These are phyloP conservation scores for Phytophthora cajani DNA, from an alignment of 352 stramenopile species.

Conservation along the genomic window DNA sequence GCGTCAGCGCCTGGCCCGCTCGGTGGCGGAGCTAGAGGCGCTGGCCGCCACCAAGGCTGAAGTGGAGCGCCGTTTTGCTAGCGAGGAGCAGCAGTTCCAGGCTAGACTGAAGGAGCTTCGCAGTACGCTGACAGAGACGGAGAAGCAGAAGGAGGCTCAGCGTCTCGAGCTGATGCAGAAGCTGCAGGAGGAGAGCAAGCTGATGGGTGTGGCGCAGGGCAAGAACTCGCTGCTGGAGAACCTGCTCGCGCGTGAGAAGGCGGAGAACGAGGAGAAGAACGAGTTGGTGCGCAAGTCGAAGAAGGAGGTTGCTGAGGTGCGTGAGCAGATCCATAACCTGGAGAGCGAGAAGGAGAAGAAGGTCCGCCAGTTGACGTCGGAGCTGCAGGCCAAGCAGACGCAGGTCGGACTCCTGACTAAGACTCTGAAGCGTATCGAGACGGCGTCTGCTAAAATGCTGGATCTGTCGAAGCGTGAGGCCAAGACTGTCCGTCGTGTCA, in stretches of 20 bases:
- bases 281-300: slow-evolving; percentile 58
- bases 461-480: slow-evolving; percentile 62
- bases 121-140: slow-evolving; percentile 45
- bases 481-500: slow-evolving; percentile 52
- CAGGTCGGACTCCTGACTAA: slow-evolving; percentile 64
- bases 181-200: slow-evolving; percentile 65
- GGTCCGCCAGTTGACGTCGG: slow-evolving; percentile 55
- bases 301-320: slow-evolving; percentile 64
- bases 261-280: slow-evolving; percentile 62
- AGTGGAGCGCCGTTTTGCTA: slow-evolving; percentile 53
- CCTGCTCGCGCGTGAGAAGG: slow-evolving; percentile 68
- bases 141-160: slow-evolving; percentile 59
- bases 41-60: slow-evolving; percentile 50
- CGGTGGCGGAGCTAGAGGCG: slow-evolving; percentile 56
- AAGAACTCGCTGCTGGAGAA: slow-evolving; percentile 65
- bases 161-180: slow-evolving; percentile 60
- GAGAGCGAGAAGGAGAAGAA: slow-evolving; percentile 70
- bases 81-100: slow-evolving; percentile 61
- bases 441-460: slow-evolving; percentile 46
- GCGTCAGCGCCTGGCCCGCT: slow-evolving; percentile 56
- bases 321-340: slow-evolving; percentile 60
- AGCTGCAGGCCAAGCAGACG: slow-evolving; percentile 67
- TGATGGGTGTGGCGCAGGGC: slow-evolving; percentile 70
- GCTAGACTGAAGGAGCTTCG: slow-evolving; percentile 55
- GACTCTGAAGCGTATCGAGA: slow-evolving; percentile 65